Conservation (phyloP, 176 grass and related monocot genomes). For the Oryza australiensis region DNA sequence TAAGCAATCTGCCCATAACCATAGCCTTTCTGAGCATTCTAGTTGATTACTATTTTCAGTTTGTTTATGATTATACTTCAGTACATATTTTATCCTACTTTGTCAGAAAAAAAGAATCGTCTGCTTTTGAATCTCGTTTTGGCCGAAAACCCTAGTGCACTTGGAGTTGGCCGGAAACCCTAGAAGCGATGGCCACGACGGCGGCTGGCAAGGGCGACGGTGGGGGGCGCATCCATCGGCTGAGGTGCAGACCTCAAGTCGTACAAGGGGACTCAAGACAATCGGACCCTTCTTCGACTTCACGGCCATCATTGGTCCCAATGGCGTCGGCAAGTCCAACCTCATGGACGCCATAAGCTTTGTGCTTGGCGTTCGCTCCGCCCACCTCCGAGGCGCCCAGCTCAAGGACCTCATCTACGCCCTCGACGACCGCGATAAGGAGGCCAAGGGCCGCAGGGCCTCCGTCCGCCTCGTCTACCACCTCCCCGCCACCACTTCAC, state of each 20-base stretch:
- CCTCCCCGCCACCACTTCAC: constrained; percentile 57
- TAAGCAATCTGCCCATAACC: too few relatives aligned
- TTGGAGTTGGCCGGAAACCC: too few relatives aligned
- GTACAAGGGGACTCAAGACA: constrained; percentile 88
- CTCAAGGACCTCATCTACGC: constrained; percentile 97
- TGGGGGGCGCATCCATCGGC: constrained; percentile 74
- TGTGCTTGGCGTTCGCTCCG: constrained; percentile 82
- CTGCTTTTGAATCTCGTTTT: too few relatives aligned
- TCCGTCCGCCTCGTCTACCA: constrained; percentile 84
- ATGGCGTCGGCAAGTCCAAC: constrained; percentile 93
- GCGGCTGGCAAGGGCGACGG: constrained; percentile 26
- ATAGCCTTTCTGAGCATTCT: too few relatives aligned
- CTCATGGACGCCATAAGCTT: constrained; percentile 99
- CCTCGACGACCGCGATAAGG: constrained; percentile 91
- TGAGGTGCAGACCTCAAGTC: constrained; percentile 98
- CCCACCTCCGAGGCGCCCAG: constrained; percentile 83
- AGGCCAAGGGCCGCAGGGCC: constrained; percentile 76
- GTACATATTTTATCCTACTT: too few relatives aligned
- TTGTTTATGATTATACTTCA: too few relatives aligned
- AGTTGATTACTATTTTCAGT: too few relatives aligned
- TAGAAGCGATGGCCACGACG: constrained; percentile 20
- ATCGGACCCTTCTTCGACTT: constrained; percentile 93
- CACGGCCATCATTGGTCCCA: constrained; percentile 92
- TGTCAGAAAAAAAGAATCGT: too few relatives aligned
- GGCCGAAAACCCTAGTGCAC: too few relatives aligned